Base-by-base conservation (phyloP, 192 early-diverging fungal species). In the Backusella luteola region DNA sequence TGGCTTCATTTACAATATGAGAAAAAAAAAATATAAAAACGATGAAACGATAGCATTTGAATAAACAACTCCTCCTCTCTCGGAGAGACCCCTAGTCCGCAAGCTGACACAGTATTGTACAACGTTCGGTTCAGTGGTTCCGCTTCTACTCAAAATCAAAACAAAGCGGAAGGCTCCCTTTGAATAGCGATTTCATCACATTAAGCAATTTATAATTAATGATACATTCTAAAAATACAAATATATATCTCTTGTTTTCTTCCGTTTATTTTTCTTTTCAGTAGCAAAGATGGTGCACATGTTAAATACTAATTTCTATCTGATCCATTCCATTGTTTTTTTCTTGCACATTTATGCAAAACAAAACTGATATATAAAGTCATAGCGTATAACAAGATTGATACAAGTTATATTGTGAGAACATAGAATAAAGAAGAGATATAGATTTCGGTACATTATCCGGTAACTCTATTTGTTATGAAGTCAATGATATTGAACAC, bases 191-290 rank as follows among this genome's bases (percentile, higher is more conserved):
- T 63, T 63, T 29, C 26, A 23, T 63, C 56, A 63, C 56, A 63
- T 29, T 63, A 63, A 63, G 56, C 21, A 63, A 63, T 63, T 63
- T 63, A 63, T 63, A 63, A 63, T 63, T 63, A 63, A 63, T 63
- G 56, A 12, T 63, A n/a, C 29, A 63, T 63, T 63, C 56, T 63
- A 63, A 63, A 63, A 63, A 63, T 29, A 63, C 56, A 63, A 29
- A 63, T 12, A 26, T 11, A 9, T 53, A 44, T 49, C 0, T 63
- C 56, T 26, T 14, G 2, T 11, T 63, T 4, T 63, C 11, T 63
- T 44, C 42, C 42, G 3, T 29, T 63, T 63, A 9, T 63, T 63
- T 26, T 56, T 56, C 53, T 23, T 23, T 56, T 63, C 26, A 63
- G 11, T 23, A 63, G n/a, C 56, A 63, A 4, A 26, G 19, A 5